Conservation (phyloP, 306 rosid species). For the Canavalia gladiata region DNA sequence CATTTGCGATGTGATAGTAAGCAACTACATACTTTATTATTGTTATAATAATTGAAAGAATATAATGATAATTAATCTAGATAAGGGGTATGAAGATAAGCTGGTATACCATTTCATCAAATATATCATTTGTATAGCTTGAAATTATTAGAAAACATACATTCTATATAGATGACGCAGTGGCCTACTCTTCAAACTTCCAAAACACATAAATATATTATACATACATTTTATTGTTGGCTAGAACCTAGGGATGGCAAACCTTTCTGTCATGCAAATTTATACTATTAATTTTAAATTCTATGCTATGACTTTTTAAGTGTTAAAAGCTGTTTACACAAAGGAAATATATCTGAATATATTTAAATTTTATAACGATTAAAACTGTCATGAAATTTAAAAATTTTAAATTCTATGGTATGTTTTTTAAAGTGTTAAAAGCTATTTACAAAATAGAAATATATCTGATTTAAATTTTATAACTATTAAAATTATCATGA, state of each 20-base stretch:
- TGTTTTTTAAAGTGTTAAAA: too few relatives aligned
- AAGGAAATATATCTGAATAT: too few relatives aligned
- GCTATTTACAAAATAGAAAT: too few relatives aligned
- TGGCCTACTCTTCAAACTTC: background rate
- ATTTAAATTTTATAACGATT: too few relatives aligned
- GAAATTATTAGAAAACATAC: background rate
- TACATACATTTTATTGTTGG: background rate
- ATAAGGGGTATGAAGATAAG: conserved; percentile 14
- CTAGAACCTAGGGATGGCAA: background rate
- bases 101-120: background rate
- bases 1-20: conserved; percentile 28
- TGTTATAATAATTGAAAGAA: conserved; percentile 31
- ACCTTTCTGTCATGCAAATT: too few relatives aligned
- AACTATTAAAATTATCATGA: too few relatives aligned
- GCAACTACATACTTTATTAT: conserved; percentile 25
- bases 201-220: background rate
- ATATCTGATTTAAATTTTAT: too few relatives aligned
- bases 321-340: too few relatives aligned
- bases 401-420: too few relatives aligned
- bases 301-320: too few relatives aligned
- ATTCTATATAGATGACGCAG: background rate
- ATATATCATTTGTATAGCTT: background rate
- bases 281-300: too few relatives aligned
- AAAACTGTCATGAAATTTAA: too few relatives aligned
- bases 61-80: conserved; percentile 22